Evolutionary conservation across 2,329 filamentous ascomycete genomes (phyloP).

Genomic region (Acrocalymma vagum): DNA sequence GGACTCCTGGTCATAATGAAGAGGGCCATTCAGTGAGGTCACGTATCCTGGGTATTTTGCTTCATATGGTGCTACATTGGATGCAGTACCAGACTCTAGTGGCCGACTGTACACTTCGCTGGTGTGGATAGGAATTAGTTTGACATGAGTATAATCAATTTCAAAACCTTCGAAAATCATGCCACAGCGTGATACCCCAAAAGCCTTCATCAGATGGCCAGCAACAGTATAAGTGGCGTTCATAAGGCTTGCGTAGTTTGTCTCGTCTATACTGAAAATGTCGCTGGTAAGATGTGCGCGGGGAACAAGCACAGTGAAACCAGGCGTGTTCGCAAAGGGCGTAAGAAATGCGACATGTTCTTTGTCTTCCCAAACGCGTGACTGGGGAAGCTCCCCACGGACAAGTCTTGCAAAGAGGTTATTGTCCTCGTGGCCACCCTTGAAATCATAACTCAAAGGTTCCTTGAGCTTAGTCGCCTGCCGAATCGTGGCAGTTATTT

Average conservation of each 20-base stretch:
- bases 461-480: slow-evolving; percentile 4
- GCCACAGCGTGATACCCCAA: slow-evolving; percentile 11
- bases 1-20: slow-evolving; percentile 6
- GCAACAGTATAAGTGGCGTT: slow-evolving; percentile 8
- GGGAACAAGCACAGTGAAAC: slow-evolving; percentile 18
- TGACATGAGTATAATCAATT: slow-evolving; percentile 24
- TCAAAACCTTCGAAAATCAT: slow-evolving; percentile 26
- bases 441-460: slow-evolving; percentile 9
- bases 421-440: slow-evolving; percentile 7
- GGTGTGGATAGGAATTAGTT: slow-evolving; percentile 19
- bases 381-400: slow-evolving; percentile 13
- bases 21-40: slow-evolving; percentile 8
- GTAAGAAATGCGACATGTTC: slow-evolving; percentile 20
- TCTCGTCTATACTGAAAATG: slow-evolving; percentile 14
- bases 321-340: slow-evolving; percentile 19
- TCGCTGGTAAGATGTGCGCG: slow-evolving; percentile 19
- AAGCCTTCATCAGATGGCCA: slow-evolving; percentile 8
- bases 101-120: slow-evolving; percentile 4
- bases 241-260: slow-evolving; percentile 5
- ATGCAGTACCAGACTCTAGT: too few relatives aligned
- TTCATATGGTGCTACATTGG: slow-evolving; percentile 4
- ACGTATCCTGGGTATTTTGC: slow-evolving; percentile 7
- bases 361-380: slow-evolving; percentile 17
- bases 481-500: slow-evolving; percentile 11
- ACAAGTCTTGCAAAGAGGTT: slow-evolving; percentile 12